Evolutionary conservation across 495 filamentous ascomycete species (phyloP).

Genomic region (Penicillium flavigenum): DNA sequence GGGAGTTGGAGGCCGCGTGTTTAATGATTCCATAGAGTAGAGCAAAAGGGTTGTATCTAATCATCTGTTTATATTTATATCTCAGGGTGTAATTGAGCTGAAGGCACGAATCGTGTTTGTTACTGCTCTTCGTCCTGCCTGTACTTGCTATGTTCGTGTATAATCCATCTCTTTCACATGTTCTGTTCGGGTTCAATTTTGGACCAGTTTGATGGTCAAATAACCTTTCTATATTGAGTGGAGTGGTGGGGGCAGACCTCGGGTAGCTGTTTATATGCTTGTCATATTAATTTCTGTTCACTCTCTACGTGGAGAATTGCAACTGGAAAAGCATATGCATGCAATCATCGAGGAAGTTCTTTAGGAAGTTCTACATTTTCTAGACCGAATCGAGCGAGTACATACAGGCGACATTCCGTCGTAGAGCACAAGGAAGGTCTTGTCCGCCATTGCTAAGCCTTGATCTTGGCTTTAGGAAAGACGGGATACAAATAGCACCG

Average conservation of each 20-base stretch:
- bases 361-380: not conserved
- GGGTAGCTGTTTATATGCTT: not conserved
- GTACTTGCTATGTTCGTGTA: not conserved
- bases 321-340: no score
- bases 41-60: slow-evolving; percentile 13
- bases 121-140: not conserved
- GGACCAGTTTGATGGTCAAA: no score
- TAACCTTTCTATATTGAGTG: not conserved
- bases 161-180: not conserved
- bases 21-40: not conserved
- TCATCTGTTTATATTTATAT: slow-evolving; percentile 6
- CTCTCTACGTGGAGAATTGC: not conserved
- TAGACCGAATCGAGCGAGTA: not conserved
- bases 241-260: not conserved
- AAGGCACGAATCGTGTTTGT: not conserved
- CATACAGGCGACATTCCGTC: not conserved
- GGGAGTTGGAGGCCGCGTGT: not conserved
- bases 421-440: not conserved
- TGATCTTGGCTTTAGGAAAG: not conserved
- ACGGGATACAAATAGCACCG: not conserved
- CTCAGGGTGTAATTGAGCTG: not conserved
- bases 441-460: not conserved
- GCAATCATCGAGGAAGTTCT: not conserved
- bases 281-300: no score
- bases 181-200: not conserved